Conservation (phyloP, 2,329 filamentous ascomycete genomes). For the Parasarocladium wereldwijsianum region DNA sequence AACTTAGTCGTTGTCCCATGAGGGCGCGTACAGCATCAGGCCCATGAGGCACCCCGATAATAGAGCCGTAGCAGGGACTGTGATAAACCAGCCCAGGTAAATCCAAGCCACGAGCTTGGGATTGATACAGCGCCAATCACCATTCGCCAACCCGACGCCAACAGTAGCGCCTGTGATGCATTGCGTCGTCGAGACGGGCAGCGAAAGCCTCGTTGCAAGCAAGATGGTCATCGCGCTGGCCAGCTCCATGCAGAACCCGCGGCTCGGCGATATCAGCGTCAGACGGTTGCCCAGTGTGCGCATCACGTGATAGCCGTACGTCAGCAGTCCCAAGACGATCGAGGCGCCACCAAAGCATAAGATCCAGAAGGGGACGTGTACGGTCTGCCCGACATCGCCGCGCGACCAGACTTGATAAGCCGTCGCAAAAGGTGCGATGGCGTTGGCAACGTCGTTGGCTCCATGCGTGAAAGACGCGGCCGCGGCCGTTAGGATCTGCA, state of each 20-base stretch:
- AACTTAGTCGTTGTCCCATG: neutral
- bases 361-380: constrained; percentile 32
- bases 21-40: constrained; percentile 36
- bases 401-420: constrained; percentile 45
- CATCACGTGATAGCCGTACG: constrained; percentile 51
- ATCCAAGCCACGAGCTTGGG: constrained; percentile 31
- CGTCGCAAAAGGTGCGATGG: constrained; percentile 46
- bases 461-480: constrained; percentile 51
- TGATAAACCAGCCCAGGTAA: constrained; percentile 34
- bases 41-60: constrained; percentile 39
- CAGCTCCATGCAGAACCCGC: constrained; percentile 37
- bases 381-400: constrained; percentile 21
- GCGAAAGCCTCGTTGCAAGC: constrained; percentile 31
- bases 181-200: constrained; percentile 20
- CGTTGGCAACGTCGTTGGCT: constrained; percentile 50
- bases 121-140: constrained; percentile 33
- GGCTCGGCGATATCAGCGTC: constrained; percentile 36
- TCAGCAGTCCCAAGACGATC: constrained; percentile 42
- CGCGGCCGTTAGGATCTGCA: constrained; percentile 44
- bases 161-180: constrained; percentile 37
- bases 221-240: constrained; percentile 36
- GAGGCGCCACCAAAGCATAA: constrained; percentile 30
- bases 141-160: constrained; percentile 34
- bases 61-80: constrained; percentile 32
- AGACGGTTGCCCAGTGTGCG: constrained; percentile 39